phyloP scores from a whole-genome alignment of 148 eudicot genomes.

The Bassia scoparia region DNA sequence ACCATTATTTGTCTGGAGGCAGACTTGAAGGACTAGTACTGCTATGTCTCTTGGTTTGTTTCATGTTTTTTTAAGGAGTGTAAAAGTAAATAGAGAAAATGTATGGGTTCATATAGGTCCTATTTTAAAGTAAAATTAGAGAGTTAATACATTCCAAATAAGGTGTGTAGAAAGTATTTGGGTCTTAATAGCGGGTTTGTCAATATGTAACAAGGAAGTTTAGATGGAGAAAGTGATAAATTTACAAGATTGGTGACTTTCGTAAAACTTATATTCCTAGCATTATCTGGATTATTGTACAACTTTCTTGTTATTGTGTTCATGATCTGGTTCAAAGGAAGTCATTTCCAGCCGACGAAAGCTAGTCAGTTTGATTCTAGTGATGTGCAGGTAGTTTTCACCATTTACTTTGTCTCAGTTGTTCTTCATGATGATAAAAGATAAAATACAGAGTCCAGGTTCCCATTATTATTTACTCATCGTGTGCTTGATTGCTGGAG shows the following conservation, averaged over 20 bases:
- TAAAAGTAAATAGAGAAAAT: too few relatives aligned
- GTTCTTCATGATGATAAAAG: neutral
- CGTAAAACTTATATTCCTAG: neutral
- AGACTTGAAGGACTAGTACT: too few relatives aligned
- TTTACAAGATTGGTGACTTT: constrained; percentile 42
- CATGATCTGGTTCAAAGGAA: constrained; percentile 40
- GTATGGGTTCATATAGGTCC: too few relatives aligned
- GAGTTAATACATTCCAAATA: too few relatives aligned
- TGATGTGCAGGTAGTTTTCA: constrained; percentile 31
- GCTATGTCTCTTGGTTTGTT: too few relatives aligned
- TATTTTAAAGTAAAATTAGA: too few relatives aligned
- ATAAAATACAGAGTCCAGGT: constrained; percentile 6
- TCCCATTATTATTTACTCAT: neutral
- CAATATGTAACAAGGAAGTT: too few relatives aligned
- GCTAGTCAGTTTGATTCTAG: constrained; percentile 28
- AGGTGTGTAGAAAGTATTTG: too few relatives aligned
- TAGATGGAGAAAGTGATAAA: constrained; percentile 19
- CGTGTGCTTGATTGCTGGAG: neutral
- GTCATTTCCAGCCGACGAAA: constrained; percentile 56
- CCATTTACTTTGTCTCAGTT: neutral
- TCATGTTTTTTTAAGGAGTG: too few relatives aligned
- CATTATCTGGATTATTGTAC: constrained; percentile 12
- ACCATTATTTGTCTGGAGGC: too few relatives aligned
- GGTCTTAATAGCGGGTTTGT: too few relatives aligned
- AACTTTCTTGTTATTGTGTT: constrained; percentile 13